Conservation (phyloP, 768 basidiomycete genomes). For the Amanita pallidorosea region DNA sequence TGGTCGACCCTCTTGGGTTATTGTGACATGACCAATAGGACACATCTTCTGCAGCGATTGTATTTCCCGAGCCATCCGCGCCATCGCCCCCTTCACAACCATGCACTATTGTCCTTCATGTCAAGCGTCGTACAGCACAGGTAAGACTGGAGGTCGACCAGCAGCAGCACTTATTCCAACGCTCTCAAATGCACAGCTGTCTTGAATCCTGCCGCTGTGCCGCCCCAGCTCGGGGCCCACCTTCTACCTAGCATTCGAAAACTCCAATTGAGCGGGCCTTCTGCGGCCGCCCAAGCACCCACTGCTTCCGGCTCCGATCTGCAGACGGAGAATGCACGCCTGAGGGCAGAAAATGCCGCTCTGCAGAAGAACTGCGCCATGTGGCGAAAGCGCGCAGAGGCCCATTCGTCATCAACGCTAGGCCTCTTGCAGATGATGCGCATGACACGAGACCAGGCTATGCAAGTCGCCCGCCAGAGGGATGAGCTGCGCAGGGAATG, state of each 20-base stretch:
- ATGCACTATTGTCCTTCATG: constrained; percentile 51
- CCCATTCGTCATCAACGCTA: constrained; percentile 36
- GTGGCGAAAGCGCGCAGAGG: constrained; percentile 40
- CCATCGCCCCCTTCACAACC: constrained; percentile 33
- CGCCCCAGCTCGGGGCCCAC: constrained; percentile 48
- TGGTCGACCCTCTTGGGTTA: neutral
- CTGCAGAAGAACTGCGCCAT: constrained; percentile 30
- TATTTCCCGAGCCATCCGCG: constrained; percentile 36
- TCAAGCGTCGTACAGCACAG: constrained; percentile 40
- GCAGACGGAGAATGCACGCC: constrained; percentile 24
- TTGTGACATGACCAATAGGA: constrained; percentile 20
- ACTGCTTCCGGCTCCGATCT: constrained; percentile 11
- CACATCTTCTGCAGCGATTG: constrained; percentile 60
- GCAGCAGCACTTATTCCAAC: constrained; percentile 2
- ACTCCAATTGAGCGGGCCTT: constrained; percentile 33
- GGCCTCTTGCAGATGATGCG: constrained; percentile 33
- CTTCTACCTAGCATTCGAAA: constrained; percentile 47
- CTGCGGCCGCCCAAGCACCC: constrained; percentile 10
- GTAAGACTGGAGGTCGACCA: constrained; percentile 19
- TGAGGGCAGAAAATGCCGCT: constrained; percentile 32
- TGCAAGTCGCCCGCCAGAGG: constrained; percentile 26
- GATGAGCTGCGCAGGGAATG: constrained; percentile 26
- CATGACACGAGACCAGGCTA: constrained; percentile 28
- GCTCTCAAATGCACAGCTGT: constrained; percentile 21
- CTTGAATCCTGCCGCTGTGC: constrained; percentile 37